phyloP scores from a whole-genome alignment of 2,329 filamentous ascomycete species.

The Xylariaceae sp. region DNA sequence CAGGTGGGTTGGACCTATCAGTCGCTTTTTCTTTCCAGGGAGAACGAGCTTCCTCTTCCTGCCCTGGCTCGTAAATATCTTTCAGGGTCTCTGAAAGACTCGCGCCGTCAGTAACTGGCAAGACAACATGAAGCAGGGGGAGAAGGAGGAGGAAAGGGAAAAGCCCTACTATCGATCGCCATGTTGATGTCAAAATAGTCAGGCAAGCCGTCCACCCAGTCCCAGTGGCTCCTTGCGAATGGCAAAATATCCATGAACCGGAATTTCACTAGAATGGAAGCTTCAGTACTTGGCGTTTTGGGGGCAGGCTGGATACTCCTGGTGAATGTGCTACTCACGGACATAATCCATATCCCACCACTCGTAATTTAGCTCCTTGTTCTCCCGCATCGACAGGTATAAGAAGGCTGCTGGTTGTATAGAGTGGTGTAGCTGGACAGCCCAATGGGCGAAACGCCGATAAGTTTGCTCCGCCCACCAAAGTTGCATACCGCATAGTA shows the following conservation, averaged over 20 bases:
- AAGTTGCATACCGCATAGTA: conserved; percentile 11
- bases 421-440: neutral
- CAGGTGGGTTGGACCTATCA: neutral
- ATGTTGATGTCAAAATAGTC: neutral
- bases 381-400: conserved; percentile 4
- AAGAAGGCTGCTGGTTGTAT: conserved; percentile 10
- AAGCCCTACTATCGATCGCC: neutral
- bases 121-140: neutral
- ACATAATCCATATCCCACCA: conserved; percentile 13
- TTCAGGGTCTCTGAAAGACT: neutral
- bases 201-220: neutral
- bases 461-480: conserved; percentile 6
- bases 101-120: neutral
- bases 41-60: neutral
- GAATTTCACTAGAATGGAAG: neutral
- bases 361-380: neutral
- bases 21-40: no score
- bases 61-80: neutral
- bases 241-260: neutral
- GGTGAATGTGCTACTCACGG: conserved; percentile 5
- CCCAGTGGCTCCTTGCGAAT: neutral
- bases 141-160: neutral
- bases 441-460: neutral
- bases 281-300: neutral
- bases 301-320: neutral